Percentiles rank a stretch among this genome's conserved stretches.
phyloP scores from a whole-genome alignment of 345 rosid genomes.

The Moricandia arvensis region DNA sequence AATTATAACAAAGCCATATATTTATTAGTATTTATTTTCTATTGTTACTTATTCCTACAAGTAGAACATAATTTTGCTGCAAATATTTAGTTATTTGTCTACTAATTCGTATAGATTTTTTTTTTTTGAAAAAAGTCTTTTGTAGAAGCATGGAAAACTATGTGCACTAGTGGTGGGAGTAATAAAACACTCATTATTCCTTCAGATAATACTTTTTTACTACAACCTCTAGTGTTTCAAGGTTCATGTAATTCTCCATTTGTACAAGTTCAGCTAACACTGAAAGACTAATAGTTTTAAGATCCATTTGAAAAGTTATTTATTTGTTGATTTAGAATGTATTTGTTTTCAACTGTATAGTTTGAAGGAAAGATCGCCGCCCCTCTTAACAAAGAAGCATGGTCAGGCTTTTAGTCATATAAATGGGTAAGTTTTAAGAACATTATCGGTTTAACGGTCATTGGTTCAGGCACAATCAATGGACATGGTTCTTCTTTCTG shows the following conservation, averaged over 20 bases:
- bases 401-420: not conserved
- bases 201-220: conserved; percentile 34
- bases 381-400: conserved; percentile 1
- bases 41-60: not conserved
- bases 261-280: conserved; percentile 38
- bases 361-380: conserved; percentile 9
- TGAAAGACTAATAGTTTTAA: not conserved
- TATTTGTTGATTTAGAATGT: not conserved
- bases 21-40: not conserved
- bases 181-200: conserved; percentile 27
- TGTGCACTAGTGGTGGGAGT: conserved; percentile 27
- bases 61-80: not conserved
- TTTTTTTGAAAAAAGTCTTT: conserved; percentile 8
- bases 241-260: conserved; percentile 48
- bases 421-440: not conserved
- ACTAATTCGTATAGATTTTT: not conserved
- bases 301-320: not conserved
- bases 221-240: conserved; percentile 41
- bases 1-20: not conserved
- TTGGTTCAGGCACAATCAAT: conserved; percentile 12
- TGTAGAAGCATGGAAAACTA: conserved; percentile 40
- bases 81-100: not conserved
- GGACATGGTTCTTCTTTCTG: conserved; percentile 26
- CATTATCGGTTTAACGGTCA: not conserved
- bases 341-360: not conserved